phyloP scores from a whole-genome alignment of 768 basidiomycete species.

The Tylopilus sp. region DNA sequence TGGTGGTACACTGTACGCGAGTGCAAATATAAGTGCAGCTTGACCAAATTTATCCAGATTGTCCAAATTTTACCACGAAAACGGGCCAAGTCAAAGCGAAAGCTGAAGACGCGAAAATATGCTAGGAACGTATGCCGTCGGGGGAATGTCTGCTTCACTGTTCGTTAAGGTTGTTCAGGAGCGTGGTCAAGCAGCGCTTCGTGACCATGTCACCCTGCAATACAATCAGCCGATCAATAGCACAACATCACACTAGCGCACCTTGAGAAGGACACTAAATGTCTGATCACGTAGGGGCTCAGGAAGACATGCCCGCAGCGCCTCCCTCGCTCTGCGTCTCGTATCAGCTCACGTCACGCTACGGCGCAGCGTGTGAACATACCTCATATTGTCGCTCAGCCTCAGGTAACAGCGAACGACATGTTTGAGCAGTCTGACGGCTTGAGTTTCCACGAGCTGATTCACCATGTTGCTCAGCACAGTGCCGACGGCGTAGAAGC shows the following conservation, averaged over 20 bases:
- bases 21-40: constrained; percentile 30
- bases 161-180: constrained; percentile 85
- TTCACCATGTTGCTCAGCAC: constrained; percentile 99
- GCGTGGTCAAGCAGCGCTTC: constrained; percentile 86
- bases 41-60: constrained; percentile 28
- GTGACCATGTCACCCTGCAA: constrained; percentile 94
- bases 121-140: background rate
- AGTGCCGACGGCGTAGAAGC: constrained; percentile 98
- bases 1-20: constrained; percentile 30
- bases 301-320: constrained; percentile 90
- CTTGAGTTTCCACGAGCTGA: constrained; percentile 96
- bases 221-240: constrained; percentile 11
- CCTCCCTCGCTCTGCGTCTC: constrained; percentile 80
- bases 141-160: constrained; percentile 32
- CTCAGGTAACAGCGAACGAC: constrained; percentile 97
- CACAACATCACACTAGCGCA: constrained; percentile 27
- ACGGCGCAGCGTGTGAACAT: constrained; percentile 26
- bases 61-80: constrained; percentile 28
- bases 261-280: constrained; percentile 88
- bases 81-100: constrained; percentile 15
- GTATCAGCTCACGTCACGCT: constrained; percentile 9
- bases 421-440: constrained; percentile 93
- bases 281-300: constrained; percentile 94
- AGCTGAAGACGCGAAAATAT: constrained; percentile 4
- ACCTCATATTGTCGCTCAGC: constrained; percentile 94